These are phyloP conservation scores for Lactifluus volemus DNA, from an alignment of 768 basidiomycete genomes.

Conservation along the genomic window DNA sequence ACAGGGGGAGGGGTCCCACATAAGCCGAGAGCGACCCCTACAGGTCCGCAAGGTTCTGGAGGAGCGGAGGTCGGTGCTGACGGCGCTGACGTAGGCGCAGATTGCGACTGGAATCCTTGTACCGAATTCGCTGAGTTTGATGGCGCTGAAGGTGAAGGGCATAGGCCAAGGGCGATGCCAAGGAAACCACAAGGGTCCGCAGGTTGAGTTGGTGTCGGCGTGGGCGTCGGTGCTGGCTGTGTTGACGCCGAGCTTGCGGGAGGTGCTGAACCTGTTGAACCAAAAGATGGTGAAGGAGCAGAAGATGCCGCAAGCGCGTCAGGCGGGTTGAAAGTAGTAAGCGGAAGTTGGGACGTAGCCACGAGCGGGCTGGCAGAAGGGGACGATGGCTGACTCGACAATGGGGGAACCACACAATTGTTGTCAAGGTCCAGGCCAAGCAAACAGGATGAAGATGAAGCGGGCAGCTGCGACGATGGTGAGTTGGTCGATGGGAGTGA, in stretches of 20 bases:
- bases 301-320: not conserved
- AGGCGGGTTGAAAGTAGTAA: not conserved
- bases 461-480: not conserved
- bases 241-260: not conserved
- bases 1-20: not conserved
- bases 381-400: not conserved
- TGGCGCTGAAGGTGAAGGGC: conserved; percentile 32
- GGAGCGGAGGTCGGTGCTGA: not conserved
- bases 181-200: not conserved
- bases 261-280: not conserved
- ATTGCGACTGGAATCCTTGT: not conserved
- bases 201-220: not conserved
- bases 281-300: not conserved
- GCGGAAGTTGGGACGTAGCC: not conserved
- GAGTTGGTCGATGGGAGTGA: not conserved
- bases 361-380: not conserved
- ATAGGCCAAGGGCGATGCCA: not conserved
- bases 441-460: not conserved
- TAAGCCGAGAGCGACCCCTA: not conserved
- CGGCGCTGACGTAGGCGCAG: not conserved
- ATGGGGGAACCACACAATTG: not conserved
- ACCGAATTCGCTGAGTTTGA: conserved; percentile 16
- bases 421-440: not conserved
- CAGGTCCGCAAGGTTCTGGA: not conserved
- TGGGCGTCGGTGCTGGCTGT: not conserved